Percentiles rank a stretch among this genome's conserved stretches.
phyloP scores from a whole-genome alignment of 768 basidiomycete genomes.

The Pilatotrama ljubarskyi region DNA sequence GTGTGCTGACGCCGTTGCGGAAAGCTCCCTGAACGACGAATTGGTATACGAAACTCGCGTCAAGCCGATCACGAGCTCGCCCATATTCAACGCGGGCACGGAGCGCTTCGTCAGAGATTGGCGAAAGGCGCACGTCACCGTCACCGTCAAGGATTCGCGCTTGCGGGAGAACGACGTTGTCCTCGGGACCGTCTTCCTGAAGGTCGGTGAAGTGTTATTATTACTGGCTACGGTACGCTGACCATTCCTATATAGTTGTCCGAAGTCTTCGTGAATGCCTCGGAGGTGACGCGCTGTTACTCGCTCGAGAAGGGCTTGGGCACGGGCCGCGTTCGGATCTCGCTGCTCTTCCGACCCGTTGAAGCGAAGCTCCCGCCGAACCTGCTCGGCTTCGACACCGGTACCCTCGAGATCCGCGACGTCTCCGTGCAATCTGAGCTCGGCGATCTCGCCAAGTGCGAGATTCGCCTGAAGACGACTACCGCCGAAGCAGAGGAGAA shows the following conservation, averaged over 20 bases:
- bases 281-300: conserved; percentile 57
- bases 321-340: conserved; percentile 61
- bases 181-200: conserved; percentile 67
- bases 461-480: conserved; percentile 43
- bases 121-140: conserved; percentile 56
- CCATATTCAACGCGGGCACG: conserved; percentile 57
- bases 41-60: conserved; percentile 39
- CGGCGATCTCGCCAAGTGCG: conserved; percentile 40
- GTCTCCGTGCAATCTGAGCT: conserved; percentile 31
- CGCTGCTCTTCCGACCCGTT: conserved; percentile 67
- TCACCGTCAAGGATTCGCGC: conserved; percentile 63
- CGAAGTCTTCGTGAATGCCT: conserved; percentile 40
- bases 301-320: conserved; percentile 73
- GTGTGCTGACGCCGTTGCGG: conserved; percentile 23
- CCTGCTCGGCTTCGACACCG: conserved; percentile 68
- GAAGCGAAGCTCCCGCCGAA: conserved; percentile 56
- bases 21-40: conserved; percentile 49
- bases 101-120: conserved; percentile 72
- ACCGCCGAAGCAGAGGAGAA: conserved; percentile 43
- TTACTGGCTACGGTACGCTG: background rate
- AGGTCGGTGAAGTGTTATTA: conserved; percentile 23
- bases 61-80: conserved; percentile 36
- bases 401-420: conserved; percentile 57
- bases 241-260: conserved; percentile 26
- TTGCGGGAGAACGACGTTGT: conserved; percentile 64